Evolutionary conservation across 192 early-diverging fungal genomes (phyloP).

Genomic region (Coemansia sp.): DNA sequence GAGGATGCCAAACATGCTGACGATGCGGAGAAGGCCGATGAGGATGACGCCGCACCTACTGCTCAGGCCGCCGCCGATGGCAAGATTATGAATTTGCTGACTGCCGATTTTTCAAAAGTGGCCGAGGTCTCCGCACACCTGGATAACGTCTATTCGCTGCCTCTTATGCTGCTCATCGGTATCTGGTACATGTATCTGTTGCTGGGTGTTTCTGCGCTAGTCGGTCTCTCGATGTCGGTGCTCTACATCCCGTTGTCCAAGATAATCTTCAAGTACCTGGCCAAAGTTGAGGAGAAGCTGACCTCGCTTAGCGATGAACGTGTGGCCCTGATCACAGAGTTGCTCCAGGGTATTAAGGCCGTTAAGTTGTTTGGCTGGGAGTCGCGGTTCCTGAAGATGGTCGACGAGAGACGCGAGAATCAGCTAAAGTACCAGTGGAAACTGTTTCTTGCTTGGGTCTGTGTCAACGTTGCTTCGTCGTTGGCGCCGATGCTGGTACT

Average conservation of each 20-base stretch:
- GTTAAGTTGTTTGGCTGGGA: conserved; percentile 93
- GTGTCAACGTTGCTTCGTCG: conserved; percentile 57
- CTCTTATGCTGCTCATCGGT: conserved; percentile 66
- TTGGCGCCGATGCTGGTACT: conserved; percentile 67
- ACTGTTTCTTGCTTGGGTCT: conserved; percentile 57
- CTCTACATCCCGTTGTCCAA: conserved; percentile 60
- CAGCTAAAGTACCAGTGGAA: conserved; percentile 62
- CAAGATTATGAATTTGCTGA: conserved; percentile 73
- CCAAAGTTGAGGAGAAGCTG: conserved; percentile 62
- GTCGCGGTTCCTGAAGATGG: conserved; percentile 64
- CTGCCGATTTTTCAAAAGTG: conserved; percentile 70
- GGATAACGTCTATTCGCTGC: conserved; percentile 62
- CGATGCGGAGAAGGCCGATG: conserved; percentile 1
- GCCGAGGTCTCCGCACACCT: conserved; percentile 59
- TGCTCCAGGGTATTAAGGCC: conserved; percentile 84
- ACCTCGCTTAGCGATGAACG: conserved; percentile 71
- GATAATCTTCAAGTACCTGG: conserved; percentile 55
- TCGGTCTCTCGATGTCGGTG: conserved; percentile 69
- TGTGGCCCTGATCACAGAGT: conserved; percentile 77
- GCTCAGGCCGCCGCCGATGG: conserved; percentile 55
- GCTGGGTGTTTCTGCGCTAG: conserved; percentile 78
- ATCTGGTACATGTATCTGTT: conserved; percentile 71
- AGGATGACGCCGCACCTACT: conserved; percentile 37
- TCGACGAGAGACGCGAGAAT: conserved; percentile 63
- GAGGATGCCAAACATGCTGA: conserved; percentile 42